Conservation (phyloP, 2,329 filamentous ascomycete genomes). For the Dichotomopilus funicola region DNA sequence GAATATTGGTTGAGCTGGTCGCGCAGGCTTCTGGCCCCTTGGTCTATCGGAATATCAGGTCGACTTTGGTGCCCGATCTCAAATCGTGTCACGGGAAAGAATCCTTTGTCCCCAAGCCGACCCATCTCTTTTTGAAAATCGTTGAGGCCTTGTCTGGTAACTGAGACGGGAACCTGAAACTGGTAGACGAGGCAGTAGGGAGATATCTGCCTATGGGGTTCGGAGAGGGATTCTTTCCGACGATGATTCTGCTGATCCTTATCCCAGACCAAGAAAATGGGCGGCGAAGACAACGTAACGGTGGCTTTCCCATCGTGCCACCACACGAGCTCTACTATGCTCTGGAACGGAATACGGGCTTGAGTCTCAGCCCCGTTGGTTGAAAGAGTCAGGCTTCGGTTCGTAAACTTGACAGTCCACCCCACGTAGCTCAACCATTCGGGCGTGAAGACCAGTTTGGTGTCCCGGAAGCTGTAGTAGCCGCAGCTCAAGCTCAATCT, state of each 20-base stretch:
- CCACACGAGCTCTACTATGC: constrained; percentile 41
- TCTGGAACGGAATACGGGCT: constrained; percentile 45
- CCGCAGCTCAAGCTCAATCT: constrained; percentile 34
- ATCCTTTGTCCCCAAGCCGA: constrained; percentile 19
- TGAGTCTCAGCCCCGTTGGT: constrained; percentile 26
- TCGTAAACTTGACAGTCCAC: constrained; percentile 38
- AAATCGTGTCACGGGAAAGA: constrained; percentile 6
- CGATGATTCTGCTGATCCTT: background rate
- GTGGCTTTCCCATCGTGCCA: constrained; percentile 35
- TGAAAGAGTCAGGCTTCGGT: constrained; percentile 36
- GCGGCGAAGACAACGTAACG: constrained; percentile 42
- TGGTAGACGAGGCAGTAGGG: constrained; percentile 28
- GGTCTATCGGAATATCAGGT: background rate
- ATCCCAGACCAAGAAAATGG: constrained; percentile 36
- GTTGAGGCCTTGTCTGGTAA: background rate
- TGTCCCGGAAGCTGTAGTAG: constrained; percentile 37
- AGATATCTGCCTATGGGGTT: constrained; percentile 26
- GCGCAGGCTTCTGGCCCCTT: constrained; percentile 30
- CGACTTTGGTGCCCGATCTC: background rate
- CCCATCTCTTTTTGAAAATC: constrained; percentile 26
- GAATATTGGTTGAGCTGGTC: constrained; percentile 26
- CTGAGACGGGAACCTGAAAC: constrained; percentile 8
- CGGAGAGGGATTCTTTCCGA: constrained; percentile 13
- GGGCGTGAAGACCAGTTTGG: constrained; percentile 37
- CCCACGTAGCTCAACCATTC: constrained; percentile 33